Base-by-base conservation (phyloP, 208 protist genomes). In the Acanthamoeba sp. region DNA sequence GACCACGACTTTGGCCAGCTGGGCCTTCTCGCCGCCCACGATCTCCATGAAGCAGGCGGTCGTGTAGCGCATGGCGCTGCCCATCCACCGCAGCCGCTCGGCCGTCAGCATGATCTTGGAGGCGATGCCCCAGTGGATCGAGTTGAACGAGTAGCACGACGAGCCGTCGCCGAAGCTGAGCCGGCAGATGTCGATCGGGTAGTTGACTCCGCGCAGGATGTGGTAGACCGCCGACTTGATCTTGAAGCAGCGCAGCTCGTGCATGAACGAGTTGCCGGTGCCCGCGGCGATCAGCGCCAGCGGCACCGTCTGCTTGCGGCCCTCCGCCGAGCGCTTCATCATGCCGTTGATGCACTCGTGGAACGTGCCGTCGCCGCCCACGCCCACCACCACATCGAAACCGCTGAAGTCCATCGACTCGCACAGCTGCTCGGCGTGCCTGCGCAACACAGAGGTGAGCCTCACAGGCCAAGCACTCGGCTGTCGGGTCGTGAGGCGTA, bases 141-240 rank as follows among this genome's bases (percentile, higher is more conserved):
- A 90, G 84, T 90, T 90, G 84, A 90, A 90, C 12, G 84, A 90
- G 38, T 90, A 90, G 84, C 84, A 90, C 29, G n/a, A 64, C n/a
- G 91, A 80, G 40, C 82, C 91, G 55, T 94, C 91, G 29, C 73
- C 66, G 29, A 85, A 80, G 34, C 32, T 93, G 18, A 93, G 89
- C 7, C 36, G 7, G 84, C 84, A 90, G 38, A 90, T 90, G 32
- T 90, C 84, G 27, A 90, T 90, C 24, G 84, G 84, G 84, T 90
- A 90, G 50, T 90, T 62, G 29, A 90, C 84, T 7, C 84, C 84
- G 2, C 84, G n/a, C 10, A 66, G 40, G 32, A 90, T 90, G 52
- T 90, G 84, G 36, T 90, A 90, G 84, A 90, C 57, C 48, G 84
- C 84, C 27, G 48, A 40, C 57, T 69, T 90, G 55, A 90, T 14